Percentiles rank a stretch among this genome's conserved stretches.
These are phyloP conservation scores for Fusarium virguliforme DNA, from an alignment of 2,329 filamentous ascomycete species.

Conservation along the genomic window DNA sequence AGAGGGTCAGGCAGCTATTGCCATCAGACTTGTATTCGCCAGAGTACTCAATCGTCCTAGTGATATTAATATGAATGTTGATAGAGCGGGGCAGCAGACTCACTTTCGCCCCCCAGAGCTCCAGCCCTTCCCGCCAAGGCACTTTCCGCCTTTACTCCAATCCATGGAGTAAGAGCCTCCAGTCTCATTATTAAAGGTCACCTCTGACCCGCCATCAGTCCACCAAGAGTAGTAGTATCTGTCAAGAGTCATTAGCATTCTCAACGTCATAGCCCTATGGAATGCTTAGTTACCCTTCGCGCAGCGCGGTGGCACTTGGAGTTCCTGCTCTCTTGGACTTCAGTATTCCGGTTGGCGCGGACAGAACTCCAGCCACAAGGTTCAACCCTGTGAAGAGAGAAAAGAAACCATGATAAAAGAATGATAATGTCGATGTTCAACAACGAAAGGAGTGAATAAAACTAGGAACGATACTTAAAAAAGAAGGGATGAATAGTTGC, in stretches of 20 bases:
- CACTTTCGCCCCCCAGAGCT: background rate
- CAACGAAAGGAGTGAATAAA: background rate
- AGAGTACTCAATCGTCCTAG: background rate
- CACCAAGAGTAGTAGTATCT: constrained; percentile 5
- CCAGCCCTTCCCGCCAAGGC: constrained; percentile 1
- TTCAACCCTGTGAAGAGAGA: background rate
- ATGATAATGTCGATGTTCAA: constrained; percentile 2
- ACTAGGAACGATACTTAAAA: too few relatives aligned
- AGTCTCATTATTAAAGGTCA: background rate
- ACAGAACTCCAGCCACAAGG: background rate
- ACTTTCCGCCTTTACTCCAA: background rate
- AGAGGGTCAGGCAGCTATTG: constrained; percentile 1
- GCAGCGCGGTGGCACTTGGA: background rate
- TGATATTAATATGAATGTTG: background rate
- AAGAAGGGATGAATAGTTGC: background rate
- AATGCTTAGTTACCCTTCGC: background rate
- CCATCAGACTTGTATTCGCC: background rate
- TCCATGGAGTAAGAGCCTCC: constrained; percentile 2
- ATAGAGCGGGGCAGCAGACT: background rate
- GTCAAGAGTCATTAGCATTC: background rate
- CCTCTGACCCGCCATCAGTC: background rate
- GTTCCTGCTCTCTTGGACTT: background rate
- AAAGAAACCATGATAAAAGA: background rate
- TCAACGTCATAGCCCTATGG: background rate
- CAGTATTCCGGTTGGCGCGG: background rate